phyloP scores from a whole-genome alignment of 148 eudicot species.

The Beta vulgaris region DNA sequence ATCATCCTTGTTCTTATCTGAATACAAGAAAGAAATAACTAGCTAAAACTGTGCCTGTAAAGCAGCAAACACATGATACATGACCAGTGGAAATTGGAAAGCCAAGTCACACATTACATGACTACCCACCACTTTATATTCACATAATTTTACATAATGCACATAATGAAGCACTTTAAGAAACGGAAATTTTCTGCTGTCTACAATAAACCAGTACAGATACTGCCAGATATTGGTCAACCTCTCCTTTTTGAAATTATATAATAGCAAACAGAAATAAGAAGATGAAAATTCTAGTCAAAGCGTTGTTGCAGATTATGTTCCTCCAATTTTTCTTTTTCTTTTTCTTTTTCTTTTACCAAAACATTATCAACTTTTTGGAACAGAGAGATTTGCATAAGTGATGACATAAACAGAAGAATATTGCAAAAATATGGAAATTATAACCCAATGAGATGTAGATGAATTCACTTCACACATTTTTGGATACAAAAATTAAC shows the following conservation, averaged over 20 bases:
- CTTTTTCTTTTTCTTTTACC: neutral
- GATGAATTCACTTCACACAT: neutral
- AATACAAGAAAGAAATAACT: slow-evolving; percentile 8
- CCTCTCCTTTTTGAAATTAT: neutral
- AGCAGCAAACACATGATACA: neutral
- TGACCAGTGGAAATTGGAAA: neutral
- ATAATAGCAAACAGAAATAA: neutral
- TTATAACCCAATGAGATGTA: neutral
- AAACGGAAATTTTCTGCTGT: neutral
- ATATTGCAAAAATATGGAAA: neutral
- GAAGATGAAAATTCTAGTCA: neutral
- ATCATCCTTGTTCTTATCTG: slow-evolving; percentile 90
- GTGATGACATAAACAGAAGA: neutral
- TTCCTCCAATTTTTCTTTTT: neutral
- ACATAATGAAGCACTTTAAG: neutral
- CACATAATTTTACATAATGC: neutral
- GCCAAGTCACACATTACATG: neutral
- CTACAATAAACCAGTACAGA: neutral
- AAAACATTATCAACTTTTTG: neutral
- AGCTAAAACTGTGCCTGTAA: neutral
- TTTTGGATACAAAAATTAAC: neutral
- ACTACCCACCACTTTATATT: neutral
- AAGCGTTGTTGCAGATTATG: neutral
- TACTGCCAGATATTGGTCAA: neutral
- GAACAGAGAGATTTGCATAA: neutral